phyloP scores from a whole-genome alignment of 495 filamentous ascomycete genomes.

The Annulohypoxylon maeteangense region DNA sequence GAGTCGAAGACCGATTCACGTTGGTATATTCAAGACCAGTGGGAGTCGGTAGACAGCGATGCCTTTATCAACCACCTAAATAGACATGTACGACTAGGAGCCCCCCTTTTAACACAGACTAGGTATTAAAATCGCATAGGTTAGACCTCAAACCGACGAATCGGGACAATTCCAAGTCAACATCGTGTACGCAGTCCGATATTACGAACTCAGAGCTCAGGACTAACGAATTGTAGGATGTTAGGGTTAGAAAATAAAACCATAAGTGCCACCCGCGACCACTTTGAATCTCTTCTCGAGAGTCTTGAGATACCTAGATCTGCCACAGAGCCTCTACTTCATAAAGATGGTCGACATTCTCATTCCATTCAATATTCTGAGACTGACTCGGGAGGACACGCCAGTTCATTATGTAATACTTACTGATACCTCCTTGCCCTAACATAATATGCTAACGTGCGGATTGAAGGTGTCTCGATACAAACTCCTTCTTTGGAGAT shows the following conservation, averaged over 20 bases:
- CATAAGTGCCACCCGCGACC: background rate
- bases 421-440: background rate
- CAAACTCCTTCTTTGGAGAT: background rate
- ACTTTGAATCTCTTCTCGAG: slow-evolving; percentile 3
- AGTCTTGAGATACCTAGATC: slow-evolving; percentile 8
- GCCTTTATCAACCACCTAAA: background rate
- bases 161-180: background rate
- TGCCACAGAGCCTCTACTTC: background rate
- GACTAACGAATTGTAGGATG: background rate
- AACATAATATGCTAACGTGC: background rate
- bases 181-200: background rate
- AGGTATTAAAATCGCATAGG: background rate
- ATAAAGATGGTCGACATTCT: slow-evolving; percentile 2
- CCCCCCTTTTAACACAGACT: background rate
- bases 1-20: background rate
- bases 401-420: slow-evolving; percentile 3
- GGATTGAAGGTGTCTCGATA: background rate
- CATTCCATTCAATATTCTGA: background rate
- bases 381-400: too few species aligned
- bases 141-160: background rate
- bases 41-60: background rate
- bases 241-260: background rate
- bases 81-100: background rate
- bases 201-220: background rate
- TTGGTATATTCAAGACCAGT: background rate